phyloP scores from a whole-genome alignment of 1,284 basidiomycete species.

The Ceratobasidium sp. region DNA sequence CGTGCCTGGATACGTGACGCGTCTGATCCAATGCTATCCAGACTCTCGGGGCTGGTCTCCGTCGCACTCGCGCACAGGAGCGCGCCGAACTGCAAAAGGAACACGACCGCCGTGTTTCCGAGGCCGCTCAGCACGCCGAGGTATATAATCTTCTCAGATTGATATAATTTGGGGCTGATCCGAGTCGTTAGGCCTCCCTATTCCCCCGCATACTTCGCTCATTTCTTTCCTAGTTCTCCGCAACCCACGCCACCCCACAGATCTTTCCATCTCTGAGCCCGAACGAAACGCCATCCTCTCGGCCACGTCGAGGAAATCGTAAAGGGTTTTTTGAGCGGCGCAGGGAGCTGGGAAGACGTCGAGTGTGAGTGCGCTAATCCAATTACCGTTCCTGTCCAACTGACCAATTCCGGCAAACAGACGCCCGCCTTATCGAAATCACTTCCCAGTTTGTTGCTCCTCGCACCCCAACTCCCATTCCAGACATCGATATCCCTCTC shows the following conservation, averaged over 20 bases:
- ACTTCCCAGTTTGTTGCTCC: slow-evolving; percentile 39
- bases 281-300: slow-evolving; percentile 63
- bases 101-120: slow-evolving; percentile 67
- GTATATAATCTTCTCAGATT: slow-evolving; percentile 58
- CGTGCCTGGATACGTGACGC: slow-evolving; percentile 16
- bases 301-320: slow-evolving; percentile 64
- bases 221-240: slow-evolving; percentile 77
- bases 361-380: slow-evolving; percentile 40
- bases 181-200: slow-evolving; percentile 57
- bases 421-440: slow-evolving; percentile 44
- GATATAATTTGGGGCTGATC: slow-evolving; percentile 38
- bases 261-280: slow-evolving; percentile 61
- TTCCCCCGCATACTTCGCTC: slow-evolving; percentile 64
- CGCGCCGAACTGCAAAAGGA: slow-evolving; percentile 60
- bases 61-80: slow-evolving; percentile 60
- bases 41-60: background rate
- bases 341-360: slow-evolving; percentile 45
- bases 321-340: slow-evolving; percentile 67
- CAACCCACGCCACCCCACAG: slow-evolving; percentile 57
- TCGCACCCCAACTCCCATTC: slow-evolving; percentile 30
- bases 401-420: background rate
- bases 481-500: slow-evolving; percentile 14
- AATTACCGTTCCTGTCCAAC: background rate
- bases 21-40: slow-evolving; percentile 57
- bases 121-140: slow-evolving; percentile 71